Evolutionary conservation across 208 protist genomes (phyloP).

Genomic region (Wallacemonas rigidus): DNA sequence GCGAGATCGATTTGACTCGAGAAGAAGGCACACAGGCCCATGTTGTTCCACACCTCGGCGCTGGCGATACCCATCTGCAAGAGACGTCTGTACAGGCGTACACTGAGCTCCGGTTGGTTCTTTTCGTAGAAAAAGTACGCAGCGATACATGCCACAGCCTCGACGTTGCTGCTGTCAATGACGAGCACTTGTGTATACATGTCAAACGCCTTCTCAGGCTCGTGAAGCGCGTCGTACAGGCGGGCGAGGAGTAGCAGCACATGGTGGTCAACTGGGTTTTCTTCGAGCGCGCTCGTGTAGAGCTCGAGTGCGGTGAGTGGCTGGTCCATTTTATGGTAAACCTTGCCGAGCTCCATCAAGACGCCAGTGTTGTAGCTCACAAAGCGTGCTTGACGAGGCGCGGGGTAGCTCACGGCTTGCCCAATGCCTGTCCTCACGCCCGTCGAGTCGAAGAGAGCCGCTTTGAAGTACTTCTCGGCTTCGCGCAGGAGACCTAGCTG

Average conservation of each 20-base stretch:
- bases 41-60: constrained; percentile 95
- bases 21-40: constrained; percentile 95
- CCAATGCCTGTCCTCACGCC: not conserved
- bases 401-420: not conserved
- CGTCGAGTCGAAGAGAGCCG: constrained; percentile 54
- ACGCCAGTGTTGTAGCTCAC: constrained; percentile 83
- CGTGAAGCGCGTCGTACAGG: constrained; percentile 91
- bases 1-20: constrained; percentile 93
- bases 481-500: constrained; percentile 95
- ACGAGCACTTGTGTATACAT: constrained; percentile 84
- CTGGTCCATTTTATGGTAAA: constrained; percentile 94
- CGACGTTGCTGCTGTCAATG: constrained; percentile 92
- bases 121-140: constrained; percentile 94
- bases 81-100: constrained; percentile 93
- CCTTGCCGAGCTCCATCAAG: constrained; percentile 92
- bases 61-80: constrained; percentile 95
- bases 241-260: constrained; percentile 88
- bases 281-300: constrained; percentile 70
- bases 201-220: constrained; percentile 74
- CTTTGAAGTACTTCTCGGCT: constrained; percentile 92
- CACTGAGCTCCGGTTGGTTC: constrained; percentile 93
- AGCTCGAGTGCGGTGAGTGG: constrained; percentile 92
- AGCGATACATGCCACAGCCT: constrained; percentile 94
- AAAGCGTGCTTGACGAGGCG: constrained; percentile 17
- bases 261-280: constrained; percentile 88